Evolutionary conservation across 305 asterid genomes (phyloP).

Genomic region (Petunia hybrid): DNA sequence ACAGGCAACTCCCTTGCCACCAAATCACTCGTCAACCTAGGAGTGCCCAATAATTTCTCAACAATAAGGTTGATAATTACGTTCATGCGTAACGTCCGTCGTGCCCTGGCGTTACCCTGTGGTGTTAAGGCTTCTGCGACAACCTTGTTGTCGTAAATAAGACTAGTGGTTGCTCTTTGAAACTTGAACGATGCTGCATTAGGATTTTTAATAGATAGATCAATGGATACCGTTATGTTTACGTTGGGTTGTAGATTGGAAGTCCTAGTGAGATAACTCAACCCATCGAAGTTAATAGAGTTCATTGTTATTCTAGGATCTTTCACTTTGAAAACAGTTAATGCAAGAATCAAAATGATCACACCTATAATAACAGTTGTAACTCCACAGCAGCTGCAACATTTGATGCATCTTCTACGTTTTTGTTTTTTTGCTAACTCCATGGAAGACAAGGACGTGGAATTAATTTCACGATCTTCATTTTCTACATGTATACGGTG

Average conservation of each 20-base stretch:
- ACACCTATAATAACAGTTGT: conserved; percentile 34
- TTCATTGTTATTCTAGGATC: conserved; percentile 47
- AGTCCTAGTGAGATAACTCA: conserved; percentile 32
- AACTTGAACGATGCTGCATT: conserved; percentile 58
- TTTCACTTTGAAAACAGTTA: conserved; percentile 52
- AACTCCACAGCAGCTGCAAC: conserved; percentile 52
- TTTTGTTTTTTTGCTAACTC: not conserved
- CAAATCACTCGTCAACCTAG: conserved; percentile 42
- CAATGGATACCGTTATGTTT: conserved; percentile 46
- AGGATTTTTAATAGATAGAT: conserved; percentile 52
- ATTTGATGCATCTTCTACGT: conserved; percentile 41
- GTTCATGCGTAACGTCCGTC: conserved; percentile 40
- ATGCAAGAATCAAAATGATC: conserved; percentile 40
- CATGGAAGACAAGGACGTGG: not conserved
- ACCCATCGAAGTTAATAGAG: conserved; percentile 45
- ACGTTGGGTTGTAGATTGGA: conserved; percentile 27
- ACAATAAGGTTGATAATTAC: conserved; percentile 40
- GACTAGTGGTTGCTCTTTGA: conserved; percentile 22
- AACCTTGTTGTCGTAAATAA: conserved; percentile 38
- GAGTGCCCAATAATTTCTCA: conserved; percentile 34
- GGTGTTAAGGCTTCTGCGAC: conserved; percentile 44
- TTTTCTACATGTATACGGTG: conserved; percentile 13
- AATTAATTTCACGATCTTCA: not conserved
- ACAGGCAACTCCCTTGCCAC: conserved; percentile 34
- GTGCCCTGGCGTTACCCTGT: conserved; percentile 47